These are phyloP conservation scores for Telopea speciosissima DNA, from an alignment of 177 flowering plant genomes.

Conservation along the genomic window DNA sequence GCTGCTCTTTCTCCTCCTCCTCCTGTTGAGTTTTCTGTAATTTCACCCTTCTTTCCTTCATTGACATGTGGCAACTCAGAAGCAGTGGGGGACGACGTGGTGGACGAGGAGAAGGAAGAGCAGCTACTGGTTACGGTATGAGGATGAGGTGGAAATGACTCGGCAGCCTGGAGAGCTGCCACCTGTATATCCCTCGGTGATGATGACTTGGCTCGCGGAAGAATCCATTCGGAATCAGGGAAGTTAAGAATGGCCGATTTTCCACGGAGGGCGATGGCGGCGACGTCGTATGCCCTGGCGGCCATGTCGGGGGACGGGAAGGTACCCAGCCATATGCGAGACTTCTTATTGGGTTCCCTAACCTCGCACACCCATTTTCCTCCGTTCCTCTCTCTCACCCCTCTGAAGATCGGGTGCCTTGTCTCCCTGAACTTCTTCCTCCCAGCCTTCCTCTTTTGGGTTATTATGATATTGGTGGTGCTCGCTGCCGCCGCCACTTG, in stretches of 20 bases:
- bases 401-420: conserved; percentile 36
- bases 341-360: conserved; percentile 29
- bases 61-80: too few species aligned
- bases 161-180: not conserved
- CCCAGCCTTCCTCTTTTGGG: conserved; percentile 26
- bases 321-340: conserved; percentile 49
- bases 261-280: conserved; percentile 37
- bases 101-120: not conserved
- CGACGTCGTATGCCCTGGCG: conserved; percentile 47
- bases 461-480: too few species aligned
- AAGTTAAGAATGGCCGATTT: conserved; percentile 32
- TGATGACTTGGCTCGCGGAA: not conserved
- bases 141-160: not conserved
- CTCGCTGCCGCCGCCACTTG: too few species aligned
- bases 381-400: conserved; percentile 36
- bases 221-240: conserved; percentile 13
- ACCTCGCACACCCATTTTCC: conserved; percentile 50
- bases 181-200: not conserved
- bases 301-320: conserved; percentile 44
- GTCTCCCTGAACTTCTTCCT: conserved; percentile 43
- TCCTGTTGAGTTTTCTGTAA: not conserved
- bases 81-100: not conserved
- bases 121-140: too few species aligned
- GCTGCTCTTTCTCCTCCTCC: not conserved
- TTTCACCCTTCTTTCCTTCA: not conserved